These are phyloP conservation scores for Camelina sativa DNA, from an alignment of 345 rosid species.

Conservation along the genomic window DNA sequence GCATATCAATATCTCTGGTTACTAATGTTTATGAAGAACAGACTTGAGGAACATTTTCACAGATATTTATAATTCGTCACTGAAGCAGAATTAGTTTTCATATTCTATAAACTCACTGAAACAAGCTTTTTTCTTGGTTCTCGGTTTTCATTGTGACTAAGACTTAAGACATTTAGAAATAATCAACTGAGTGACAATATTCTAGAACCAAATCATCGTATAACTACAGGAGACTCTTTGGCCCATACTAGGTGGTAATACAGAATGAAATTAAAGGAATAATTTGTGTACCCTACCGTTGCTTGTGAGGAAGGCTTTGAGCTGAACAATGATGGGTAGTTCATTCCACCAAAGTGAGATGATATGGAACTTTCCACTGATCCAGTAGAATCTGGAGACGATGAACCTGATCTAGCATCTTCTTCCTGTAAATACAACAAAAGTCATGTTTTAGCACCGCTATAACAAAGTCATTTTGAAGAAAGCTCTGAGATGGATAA, in stretches of 20 bases:
- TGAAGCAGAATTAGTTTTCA: neutral
- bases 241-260: slow-evolving; percentile 28
- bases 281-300: slow-evolving; percentile 53
- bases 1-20: slow-evolving; percentile 3
- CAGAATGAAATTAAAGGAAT: neutral
- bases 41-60: neutral
- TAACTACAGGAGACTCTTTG: slow-evolving; percentile 16
- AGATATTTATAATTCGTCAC: neutral
- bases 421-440: slow-evolving; percentile 68
- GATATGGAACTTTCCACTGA: slow-evolving; percentile 97
- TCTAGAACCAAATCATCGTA: slow-evolving; percentile 12
- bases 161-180: slow-evolving; percentile 2
- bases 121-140: slow-evolving; percentile 21
- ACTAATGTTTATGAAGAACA: slow-evolving; percentile 11
- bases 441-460: slow-evolving; percentile 12
- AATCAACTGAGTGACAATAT: slow-evolving; percentile 9
- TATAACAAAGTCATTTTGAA: slow-evolving; percentile 20
- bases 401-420: slow-evolving; percentile 92
- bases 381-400: slow-evolving; percentile 95
- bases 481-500: slow-evolving; percentile 14
- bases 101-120: slow-evolving; percentile 13
- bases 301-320: slow-evolving; percentile 78
- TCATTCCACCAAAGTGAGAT: slow-evolving; percentile 99
- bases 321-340: slow-evolving; percentile 92
- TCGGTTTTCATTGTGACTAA: neutral